Base-by-base conservation (phyloP, 176 grass and related monocot species). In the Triticum turgidum region DNA sequence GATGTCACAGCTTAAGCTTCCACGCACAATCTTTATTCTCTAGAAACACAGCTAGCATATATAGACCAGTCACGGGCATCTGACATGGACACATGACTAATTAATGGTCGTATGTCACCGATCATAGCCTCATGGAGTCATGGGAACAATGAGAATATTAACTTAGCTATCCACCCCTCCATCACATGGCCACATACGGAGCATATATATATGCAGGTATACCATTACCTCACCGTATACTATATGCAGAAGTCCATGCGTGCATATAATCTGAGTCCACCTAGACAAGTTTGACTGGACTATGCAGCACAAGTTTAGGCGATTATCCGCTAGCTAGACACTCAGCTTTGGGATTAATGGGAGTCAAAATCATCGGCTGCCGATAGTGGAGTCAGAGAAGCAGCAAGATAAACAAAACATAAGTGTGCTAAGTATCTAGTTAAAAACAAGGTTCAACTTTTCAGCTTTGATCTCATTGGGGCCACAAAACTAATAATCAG, bases 61-160 rank as follows among this genome's bases (percentile, higher is more conserved):
- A 12, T 76, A 30, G 73, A 75, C 73, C 73, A 76, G 42, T 76
- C 42, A 51, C 73, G 24, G 44, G 14, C 24, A 51, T 30, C 13
- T 27, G 42, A 25, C 24, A 51, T 76, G 24, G 41, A 51, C 73
- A 30, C 1, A 25, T 51, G 13, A 30, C 24, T 51, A 76, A 21
- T 66, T 25, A 66, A 13, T 5, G 64, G 64, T 32, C 64, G 14
- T 24, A 30, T 71, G 18, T 71, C 9, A 37, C 20, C 38, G 21
- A 71, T 71, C 35, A 39, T 39, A 9, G 18, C 34, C 34, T 39
- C 35, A 22, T 22, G 9, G 35, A 29, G 44, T 76, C 73, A 76
- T 51, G 69, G 71, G 73, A 76, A 51, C 73, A 25, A 51, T 51
- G 73, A 51, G 3, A 45, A 51, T 76, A 76, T 76, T 30, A 76